Percentiles rank a stretch among this genome's conserved stretches.
phyloP scores from a whole-genome alignment of 345 rosid species.

The Raphanus sativus region DNA sequence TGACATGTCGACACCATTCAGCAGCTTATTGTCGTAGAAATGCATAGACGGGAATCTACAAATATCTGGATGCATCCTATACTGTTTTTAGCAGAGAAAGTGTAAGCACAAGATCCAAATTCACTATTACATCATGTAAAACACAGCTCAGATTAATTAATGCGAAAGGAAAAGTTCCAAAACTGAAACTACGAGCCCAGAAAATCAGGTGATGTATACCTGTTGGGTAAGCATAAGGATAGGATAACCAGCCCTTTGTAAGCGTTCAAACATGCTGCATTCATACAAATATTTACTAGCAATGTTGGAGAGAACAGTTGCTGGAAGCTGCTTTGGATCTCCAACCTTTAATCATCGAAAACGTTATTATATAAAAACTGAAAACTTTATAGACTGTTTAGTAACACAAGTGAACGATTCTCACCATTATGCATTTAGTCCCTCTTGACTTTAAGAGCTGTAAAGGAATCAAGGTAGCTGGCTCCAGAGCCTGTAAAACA shows the following conservation, averaged over 20 bases:
- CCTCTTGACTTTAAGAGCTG: slow-evolving; percentile 86
- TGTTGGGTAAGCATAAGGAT: slow-evolving; percentile 93
- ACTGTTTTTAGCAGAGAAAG: slow-evolving; percentile 56
- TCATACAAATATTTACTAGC: slow-evolving; percentile 85
- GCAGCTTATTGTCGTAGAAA: slow-evolving; percentile 80
- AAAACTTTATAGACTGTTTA: not conserved
- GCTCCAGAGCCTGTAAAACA: slow-evolving; percentile 82
- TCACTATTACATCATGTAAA: not conserved
- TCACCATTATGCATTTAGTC: slow-evolving; percentile 88
- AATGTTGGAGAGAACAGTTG: slow-evolving; percentile 88
- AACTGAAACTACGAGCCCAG: not conserved
- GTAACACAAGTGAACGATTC: slow-evolving; percentile 21
- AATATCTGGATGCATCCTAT: slow-evolving; percentile 99
- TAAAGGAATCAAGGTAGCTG: slow-evolving; percentile 97
- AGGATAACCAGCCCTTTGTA: slow-evolving; percentile 91
- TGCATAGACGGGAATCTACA: slow-evolving; percentile 84
- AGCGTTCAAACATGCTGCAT: slow-evolving; percentile 99
- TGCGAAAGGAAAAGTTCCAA: not conserved
- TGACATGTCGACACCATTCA: slow-evolving; percentile 70
- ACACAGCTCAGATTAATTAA: not conserved
- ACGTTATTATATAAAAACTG: slow-evolving; percentile 3
- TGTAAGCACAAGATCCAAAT: slow-evolving; percentile 20
- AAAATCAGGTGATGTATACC: slow-evolving; percentile 44
- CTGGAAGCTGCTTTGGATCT: slow-evolving; percentile 98
- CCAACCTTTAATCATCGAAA: slow-evolving; percentile 63